These are phyloP conservation scores for Fomitopsis palustris DNA, from an alignment of 1,284 basidiomycete species.

Conservation along the genomic window DNA sequence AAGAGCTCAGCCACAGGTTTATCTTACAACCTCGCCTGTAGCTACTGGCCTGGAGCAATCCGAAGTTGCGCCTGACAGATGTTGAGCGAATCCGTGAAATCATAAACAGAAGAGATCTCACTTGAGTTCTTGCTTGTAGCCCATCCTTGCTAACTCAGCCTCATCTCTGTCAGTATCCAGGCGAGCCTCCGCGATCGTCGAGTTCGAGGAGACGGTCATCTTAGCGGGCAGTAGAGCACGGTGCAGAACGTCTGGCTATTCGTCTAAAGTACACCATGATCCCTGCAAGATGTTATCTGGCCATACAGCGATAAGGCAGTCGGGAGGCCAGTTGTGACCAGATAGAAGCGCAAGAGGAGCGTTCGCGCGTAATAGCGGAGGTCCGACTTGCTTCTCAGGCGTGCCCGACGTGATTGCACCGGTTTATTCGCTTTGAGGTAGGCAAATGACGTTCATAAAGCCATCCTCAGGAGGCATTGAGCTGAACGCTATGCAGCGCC, in stretches of 20 bases:
- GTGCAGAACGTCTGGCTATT: neutral
- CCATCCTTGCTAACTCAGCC: conserved; percentile 68
- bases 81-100: neutral
- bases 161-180: conserved; percentile 39
- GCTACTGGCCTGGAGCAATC: conserved; percentile 51
- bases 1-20: neutral
- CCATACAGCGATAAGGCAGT: neutral
- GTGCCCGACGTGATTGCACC: no score
- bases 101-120: conserved; percentile 25
- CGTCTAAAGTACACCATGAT: neutral
- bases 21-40: no score
- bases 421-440: no score
- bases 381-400: no score
- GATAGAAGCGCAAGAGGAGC: neutral
- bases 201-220: neutral
- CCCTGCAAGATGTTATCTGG: neutral
- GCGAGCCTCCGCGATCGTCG: neutral
- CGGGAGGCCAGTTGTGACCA: neutral
- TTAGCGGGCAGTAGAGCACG: neutral
- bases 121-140: conserved; percentile 73
- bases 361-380: neutral
- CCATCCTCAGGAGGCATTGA: no score
- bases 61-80: conserved; percentile 44
- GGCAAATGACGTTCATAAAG: no score
- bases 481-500: no score